A percentile compares a stretch with the other conserved stretches of the same genome.
Conservation (phyloP, 1,284 basidiomycete genomes). For the Ustilago cynodontis region DNA sequence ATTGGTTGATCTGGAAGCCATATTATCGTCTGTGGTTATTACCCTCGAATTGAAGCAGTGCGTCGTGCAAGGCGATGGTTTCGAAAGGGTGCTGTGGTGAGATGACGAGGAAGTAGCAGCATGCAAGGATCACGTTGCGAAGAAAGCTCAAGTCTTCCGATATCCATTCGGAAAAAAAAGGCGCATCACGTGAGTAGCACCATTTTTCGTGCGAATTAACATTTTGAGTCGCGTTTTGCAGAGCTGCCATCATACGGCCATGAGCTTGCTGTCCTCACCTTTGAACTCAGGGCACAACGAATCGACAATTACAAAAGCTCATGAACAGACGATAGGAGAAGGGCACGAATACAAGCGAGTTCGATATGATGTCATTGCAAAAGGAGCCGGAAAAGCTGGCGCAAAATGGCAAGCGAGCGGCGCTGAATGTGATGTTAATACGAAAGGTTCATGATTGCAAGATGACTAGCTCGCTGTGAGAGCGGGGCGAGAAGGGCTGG, state of each 20-base stretch:
- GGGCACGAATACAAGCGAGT: background rate
- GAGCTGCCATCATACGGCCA: background rate
- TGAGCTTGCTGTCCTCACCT: too few species aligned
- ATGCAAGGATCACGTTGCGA: slow-evolving; percentile 12
- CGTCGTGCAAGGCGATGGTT: background rate
- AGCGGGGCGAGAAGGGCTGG: background rate
- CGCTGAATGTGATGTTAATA: background rate
- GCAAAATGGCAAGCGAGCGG: background rate
- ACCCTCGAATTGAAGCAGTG: background rate
- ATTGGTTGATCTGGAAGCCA: slow-evolving; percentile 28
- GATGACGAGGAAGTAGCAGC: background rate
- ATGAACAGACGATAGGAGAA: background rate
- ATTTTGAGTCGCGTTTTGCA: background rate
- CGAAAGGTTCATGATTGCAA: slow-evolving; percentile 10
- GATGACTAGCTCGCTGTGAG: background rate
- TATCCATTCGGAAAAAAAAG: slow-evolving; percentile 29
- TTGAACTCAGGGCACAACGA: too few species aligned
- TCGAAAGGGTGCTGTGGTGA: background rate
- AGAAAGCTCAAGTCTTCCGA: slow-evolving; percentile 25
- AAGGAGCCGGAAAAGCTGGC: background rate
- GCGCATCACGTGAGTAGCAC: slow-evolving; percentile 30
- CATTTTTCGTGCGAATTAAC: slow-evolving; percentile 28
- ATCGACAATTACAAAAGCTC: too few species aligned
- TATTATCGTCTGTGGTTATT: background rate
- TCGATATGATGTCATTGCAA: background rate